Conservation (phyloP, 495 filamentous ascomycete species). For the Tuber aestivum region DNA sequence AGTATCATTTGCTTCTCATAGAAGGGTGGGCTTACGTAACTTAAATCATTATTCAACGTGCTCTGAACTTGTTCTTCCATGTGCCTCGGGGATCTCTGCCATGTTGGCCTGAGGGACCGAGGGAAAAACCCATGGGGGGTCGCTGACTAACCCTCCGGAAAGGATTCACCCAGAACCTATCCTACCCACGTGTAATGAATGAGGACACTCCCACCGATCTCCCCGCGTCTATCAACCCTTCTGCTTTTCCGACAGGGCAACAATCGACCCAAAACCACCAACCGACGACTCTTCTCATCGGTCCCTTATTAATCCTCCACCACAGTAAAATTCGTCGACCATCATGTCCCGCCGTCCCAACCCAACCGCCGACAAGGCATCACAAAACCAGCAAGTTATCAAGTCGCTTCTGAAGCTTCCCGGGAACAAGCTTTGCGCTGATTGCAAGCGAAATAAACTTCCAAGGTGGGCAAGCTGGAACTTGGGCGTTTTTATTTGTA, state of each 20-base stretch:
- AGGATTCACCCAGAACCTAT: neutral
- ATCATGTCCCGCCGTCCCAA: slow-evolving; percentile 84
- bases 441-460: slow-evolving; percentile 98
- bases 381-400: slow-evolving; percentile 82
- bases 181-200: neutral
- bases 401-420: slow-evolving; percentile 90
- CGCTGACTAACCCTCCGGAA: neutral
- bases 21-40: too few relatives aligned
- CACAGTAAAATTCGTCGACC: neutral
- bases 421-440: slow-evolving; percentile 89
- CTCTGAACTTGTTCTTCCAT: neutral
- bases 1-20: too few relatives aligned
- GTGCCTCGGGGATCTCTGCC: neutral
- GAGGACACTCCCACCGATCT: neutral
- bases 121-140: too few relatives aligned
- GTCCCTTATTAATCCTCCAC: neutral
- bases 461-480: slow-evolving; percentile 99
- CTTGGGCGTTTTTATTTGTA: slow-evolving; percentile 90
- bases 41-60: neutral
- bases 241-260: neutral
- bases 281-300: neutral
- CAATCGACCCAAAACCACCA: neutral
- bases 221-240: neutral
- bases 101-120: too few relatives aligned
- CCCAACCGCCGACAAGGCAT: slow-evolving; percentile 72